phyloP scores from a whole-genome alignment of 306 rosid species.

The Rosa persica region DNA sequence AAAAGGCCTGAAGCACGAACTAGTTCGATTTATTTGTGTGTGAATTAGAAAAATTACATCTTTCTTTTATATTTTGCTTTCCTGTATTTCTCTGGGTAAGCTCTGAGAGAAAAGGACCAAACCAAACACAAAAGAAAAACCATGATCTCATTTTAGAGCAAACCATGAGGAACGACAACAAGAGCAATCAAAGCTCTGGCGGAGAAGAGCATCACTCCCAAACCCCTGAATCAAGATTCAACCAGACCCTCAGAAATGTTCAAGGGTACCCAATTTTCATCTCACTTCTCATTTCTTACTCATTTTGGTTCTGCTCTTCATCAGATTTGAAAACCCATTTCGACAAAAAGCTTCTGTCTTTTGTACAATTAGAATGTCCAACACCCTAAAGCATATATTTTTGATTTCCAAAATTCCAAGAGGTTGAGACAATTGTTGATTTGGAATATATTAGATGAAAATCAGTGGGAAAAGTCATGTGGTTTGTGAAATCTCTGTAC shows the following conservation, averaged over 20 bases:
- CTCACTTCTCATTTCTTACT: conserved; percentile 16
- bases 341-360: conserved; percentile 17
- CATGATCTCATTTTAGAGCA: conserved; percentile 32
- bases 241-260: conserved; percentile 87
- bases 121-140: conserved; percentile 6
- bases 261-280: conserved; percentile 56
- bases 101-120: neutral
- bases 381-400: conserved; percentile 19
- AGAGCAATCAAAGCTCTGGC: conserved; percentile 29
- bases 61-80: neutral
- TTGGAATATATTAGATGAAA: conserved; percentile 17
- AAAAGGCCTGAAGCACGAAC: neutral
- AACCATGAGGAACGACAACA: conserved; percentile 64
- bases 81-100: neutral
- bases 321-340: conserved; percentile 27
- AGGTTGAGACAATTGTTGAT: conserved; percentile 24
- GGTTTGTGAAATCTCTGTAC: conserved; percentile 31
- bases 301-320: conserved; percentile 18
- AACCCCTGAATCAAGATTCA: conserved; percentile 73
- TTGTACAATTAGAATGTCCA: neutral
- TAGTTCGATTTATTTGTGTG: neutral
- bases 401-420: conserved; percentile 22
- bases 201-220: conserved; percentile 44
- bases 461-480: conserved; percentile 9
- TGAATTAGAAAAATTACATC: neutral